Evolutionary conservation across 768 basidiomycete species (phyloP).

Genomic region (Pleurotus giganteus): DNA sequence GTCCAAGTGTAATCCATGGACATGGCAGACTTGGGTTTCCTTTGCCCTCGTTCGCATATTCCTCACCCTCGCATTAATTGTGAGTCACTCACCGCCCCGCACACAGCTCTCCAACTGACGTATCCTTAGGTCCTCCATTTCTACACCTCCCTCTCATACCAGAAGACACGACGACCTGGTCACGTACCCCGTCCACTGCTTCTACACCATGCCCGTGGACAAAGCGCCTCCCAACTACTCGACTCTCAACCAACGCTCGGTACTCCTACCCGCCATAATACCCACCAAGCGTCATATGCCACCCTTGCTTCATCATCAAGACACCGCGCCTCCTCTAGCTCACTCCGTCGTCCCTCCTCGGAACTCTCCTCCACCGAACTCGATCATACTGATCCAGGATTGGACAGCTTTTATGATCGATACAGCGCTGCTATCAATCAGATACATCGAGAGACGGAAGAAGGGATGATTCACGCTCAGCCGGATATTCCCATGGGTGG

Average conservation of each 20-base stretch:
- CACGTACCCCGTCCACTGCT: conserved; percentile 2
- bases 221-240: conserved; percentile 3
- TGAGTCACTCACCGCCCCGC: conserved; percentile 31
- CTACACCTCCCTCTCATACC: conserved; percentile 21
- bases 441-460: conserved; percentile 52
- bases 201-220: conserved; percentile 1
- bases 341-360: not conserved
- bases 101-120: not conserved
- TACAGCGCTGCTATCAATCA: conserved; percentile 51
- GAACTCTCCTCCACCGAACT: conserved; percentile 1
- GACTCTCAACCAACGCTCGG: not conserved
- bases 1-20: conserved; percentile 27
- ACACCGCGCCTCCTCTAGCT: conserved; percentile 1
- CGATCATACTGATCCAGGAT: conserved; percentile 28
- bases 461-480: conserved; percentile 36
- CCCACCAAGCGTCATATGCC: conserved; percentile 2
- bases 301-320: conserved; percentile 5
- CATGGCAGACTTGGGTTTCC: conserved; percentile 55
- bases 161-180: not conserved
- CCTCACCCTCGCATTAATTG: conserved; percentile 50
- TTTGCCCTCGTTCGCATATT: conserved; percentile 51
- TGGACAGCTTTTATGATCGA: conserved; percentile 43
- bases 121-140: conserved; percentile 18
- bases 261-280: not conserved
- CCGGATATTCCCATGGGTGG: conserved; percentile 20